phyloP scores from a whole-genome alignment of 305 asterid species.

The Fraxinus dipetala region DNA sequence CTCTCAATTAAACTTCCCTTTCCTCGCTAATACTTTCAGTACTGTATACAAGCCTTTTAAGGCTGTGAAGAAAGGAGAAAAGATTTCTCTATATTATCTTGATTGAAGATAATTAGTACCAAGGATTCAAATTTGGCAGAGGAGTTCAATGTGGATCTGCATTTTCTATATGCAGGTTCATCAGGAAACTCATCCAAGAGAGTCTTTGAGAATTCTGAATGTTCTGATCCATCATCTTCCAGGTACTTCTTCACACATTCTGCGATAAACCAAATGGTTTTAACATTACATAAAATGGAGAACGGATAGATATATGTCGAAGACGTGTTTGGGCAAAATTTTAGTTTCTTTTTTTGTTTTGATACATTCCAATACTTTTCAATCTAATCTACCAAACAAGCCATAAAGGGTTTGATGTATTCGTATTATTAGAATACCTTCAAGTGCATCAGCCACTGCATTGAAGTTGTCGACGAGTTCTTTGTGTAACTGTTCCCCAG shows the following conservation, averaged over 20 bases:
- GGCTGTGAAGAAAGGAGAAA: not conserved
- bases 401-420: not conserved
- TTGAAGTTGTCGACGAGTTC: constrained; percentile 55
- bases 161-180: constrained; percentile 63
- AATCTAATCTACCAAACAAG: not conserved
- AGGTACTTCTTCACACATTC: constrained; percentile 69
- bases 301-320: not conserved
- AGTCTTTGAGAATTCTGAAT: constrained; percentile 39
- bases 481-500: constrained; percentile 65
- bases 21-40: not conserved
- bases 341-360: not conserved
- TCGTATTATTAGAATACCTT: constrained; percentile 40
- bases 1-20: not conserved
- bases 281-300: not conserved
- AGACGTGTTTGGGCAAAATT: not conserved
- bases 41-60: not conserved
- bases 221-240: constrained; percentile 45
- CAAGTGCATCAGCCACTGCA: constrained; percentile 61
- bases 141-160: constrained; percentile 48
- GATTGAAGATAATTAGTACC: constrained; percentile 33
- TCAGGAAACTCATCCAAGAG: constrained; percentile 59
- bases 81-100: not conserved
- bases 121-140: constrained; percentile 52
- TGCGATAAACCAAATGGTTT: constrained; percentile 15
- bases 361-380: not conserved